Evolutionary conservation across 257 asterid species (phyloP), one percentile per base, ranked within the genome.

Genomic region (Verbena officinalis): DNA sequence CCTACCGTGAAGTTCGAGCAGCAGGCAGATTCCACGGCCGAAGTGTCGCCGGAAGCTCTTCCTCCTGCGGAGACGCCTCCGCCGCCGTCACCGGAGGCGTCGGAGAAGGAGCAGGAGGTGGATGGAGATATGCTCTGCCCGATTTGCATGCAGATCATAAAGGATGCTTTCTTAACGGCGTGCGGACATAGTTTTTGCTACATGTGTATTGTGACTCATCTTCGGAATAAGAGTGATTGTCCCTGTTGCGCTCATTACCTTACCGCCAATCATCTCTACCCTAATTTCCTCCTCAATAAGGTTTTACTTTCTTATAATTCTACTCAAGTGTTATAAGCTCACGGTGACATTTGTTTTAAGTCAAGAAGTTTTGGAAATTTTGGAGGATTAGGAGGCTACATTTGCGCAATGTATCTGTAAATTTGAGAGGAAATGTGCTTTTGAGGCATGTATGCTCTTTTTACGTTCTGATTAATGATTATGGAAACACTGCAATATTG

Each of bases 111-210:
- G 72, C 76, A 40, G 70, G 81, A 59, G 12, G 42, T 80, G 64
- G 96, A 92, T 65, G 84, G 77, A 59, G 98, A 93, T 52, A 57
- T 89, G 49, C 59, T 89, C 73, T 93, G 99, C 66, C 99, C 97
- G 65, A 93, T 93, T 50, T 90, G 99, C 81, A 87, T 93, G 94
- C 95, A 93, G 60, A 73, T 84, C 46, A 90, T 93, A 0, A 90
- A 84, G 83, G 99, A 90, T 39, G 97, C 97, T 1, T 93, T 90
- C 33, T 49, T 90, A 14, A 93, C 97, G 19, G 75, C 89, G 0
- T 93, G 98, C 53, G 98, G 98, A 0, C 98, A 93, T 75, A 93
- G 90, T 68, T 93, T 87, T 63, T 93, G 99, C 77, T 93, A 86
- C 71, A 87, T 83, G 86, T 93, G 97, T 56, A 93, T 93, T 22